Evolutionary conservation across 768 basidiomycete genomes (phyloP).

Genomic region (Lentinus brumalis): DNA sequence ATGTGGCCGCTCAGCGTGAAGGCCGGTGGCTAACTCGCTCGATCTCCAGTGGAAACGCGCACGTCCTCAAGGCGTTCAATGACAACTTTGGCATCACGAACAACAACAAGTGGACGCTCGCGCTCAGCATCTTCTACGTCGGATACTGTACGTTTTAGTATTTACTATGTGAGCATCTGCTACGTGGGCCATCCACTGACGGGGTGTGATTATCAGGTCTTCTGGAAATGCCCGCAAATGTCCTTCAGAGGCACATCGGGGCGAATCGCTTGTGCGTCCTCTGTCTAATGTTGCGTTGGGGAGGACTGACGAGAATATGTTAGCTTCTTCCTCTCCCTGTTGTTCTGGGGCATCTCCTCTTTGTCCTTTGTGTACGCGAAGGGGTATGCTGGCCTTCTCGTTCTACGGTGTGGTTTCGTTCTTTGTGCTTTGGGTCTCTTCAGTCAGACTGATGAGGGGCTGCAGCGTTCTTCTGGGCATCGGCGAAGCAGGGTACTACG

Average conservation of each 20-base stretch:
- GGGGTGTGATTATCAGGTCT: constrained; percentile 38
- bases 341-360: constrained; percentile 55
- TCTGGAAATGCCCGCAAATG: constrained; percentile 61
- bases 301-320: background rate
- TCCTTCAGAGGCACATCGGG: constrained; percentile 57
- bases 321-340: constrained; percentile 57
- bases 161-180: background rate
- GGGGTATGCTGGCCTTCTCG: constrained; percentile 51
- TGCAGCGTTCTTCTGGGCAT: constrained; percentile 60
- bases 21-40: background rate
- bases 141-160: constrained; percentile 58
- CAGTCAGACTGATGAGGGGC: too few species aligned
- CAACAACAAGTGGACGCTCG: constrained; percentile 60
- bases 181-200: background rate
- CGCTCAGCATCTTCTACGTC: constrained; percentile 59
- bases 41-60: constrained; percentile 51
- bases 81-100: constrained; percentile 51
- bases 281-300: background rate
- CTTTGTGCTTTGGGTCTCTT: too few species aligned
- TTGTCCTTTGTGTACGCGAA: constrained; percentile 57
- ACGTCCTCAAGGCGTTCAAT: constrained; percentile 54
- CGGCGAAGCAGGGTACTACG: constrained; percentile 61
- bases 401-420: constrained; percentile 50
- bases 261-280: constrained; percentile 57
- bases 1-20: too few species aligned